Conservation (phyloP, 129 eudicot genomes). For the Helichrysum umbraculigerum region DNA sequence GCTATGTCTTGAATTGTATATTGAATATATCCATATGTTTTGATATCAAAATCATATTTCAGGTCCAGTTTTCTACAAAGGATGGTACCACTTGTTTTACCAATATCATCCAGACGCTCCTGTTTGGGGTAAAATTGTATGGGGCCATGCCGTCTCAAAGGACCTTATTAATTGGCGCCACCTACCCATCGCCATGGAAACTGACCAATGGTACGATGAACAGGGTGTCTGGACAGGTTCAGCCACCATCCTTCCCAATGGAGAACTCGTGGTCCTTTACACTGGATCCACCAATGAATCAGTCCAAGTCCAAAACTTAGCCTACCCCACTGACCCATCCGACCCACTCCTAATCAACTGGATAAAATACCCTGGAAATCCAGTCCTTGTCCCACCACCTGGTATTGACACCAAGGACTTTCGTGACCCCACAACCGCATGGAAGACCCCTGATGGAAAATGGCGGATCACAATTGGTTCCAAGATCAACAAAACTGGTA, state of each 20-base stretch:
- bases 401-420: slow-evolving; percentile 54
- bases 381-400: slow-evolving; percentile 75
- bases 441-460: slow-evolving; percentile 63
- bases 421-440: slow-evolving; percentile 92
- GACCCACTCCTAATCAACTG: slow-evolving; percentile 64
- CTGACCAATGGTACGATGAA: slow-evolving; percentile 78
- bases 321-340: slow-evolving; percentile 66
- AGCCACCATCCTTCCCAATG: slow-evolving; percentile 74
- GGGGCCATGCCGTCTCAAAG: slow-evolving; percentile 84
- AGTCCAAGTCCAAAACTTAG: slow-evolving; percentile 78
- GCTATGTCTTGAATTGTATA: too few species aligned
- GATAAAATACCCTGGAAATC: slow-evolving; percentile 72
- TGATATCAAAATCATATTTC: background rate
- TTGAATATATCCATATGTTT: too few species aligned
- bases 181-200: slow-evolving; percentile 75
- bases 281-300: slow-evolving; percentile 75
- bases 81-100: slow-evolving; percentile 84
- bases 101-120: slow-evolving; percentile 83
- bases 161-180: slow-evolving; percentile 78
- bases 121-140: slow-evolving; percentile 78
- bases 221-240: slow-evolving; percentile 95
- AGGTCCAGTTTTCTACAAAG: slow-evolving; percentile 81
- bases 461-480: slow-evolving; percentile 83
- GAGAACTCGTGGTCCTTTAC: slow-evolving; percentile 63
- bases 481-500: slow-evolving; percentile 62